Conservation (phyloP, 2,329 filamentous ascomycete genomes). For the Ceratocystis papillata region DNA sequence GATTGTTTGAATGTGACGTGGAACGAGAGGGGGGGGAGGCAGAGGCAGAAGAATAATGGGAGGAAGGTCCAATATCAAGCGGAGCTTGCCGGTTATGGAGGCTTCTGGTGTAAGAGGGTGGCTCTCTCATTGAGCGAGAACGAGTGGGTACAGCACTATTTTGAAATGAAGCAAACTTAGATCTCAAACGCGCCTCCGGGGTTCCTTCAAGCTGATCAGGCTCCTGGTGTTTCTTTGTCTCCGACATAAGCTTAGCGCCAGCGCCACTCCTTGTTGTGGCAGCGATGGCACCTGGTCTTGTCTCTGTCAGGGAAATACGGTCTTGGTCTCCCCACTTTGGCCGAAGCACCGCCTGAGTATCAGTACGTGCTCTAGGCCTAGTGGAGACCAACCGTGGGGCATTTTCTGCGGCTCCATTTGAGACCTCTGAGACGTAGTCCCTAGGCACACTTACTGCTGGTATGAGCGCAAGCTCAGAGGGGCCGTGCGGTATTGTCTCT, state of each 20-base stretch:
- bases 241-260: constrained; percentile 9
- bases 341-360: constrained; percentile 9
- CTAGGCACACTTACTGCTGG: not conserved
- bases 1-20: constrained; percentile 17
- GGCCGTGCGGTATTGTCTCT: constrained; percentile 23
- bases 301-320: not conserved
- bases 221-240: constrained; percentile 18
- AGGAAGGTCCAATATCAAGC: constrained; percentile 13
- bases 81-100: constrained; percentile 6
- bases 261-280: constrained; percentile 2
- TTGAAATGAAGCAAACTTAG: constrained; percentile 15
- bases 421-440: not conserved
- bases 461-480: constrained; percentile 11
- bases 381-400: not conserved
- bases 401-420: not conserved
- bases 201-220: constrained; percentile 23
- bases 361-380: constrained; percentile 6
- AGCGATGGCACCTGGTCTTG: constrained; percentile 12
- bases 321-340: constrained; percentile 5
- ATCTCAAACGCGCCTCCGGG: constrained; percentile 16
- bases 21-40: not conserved
- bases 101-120: constrained; percentile 15
- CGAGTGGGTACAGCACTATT: constrained; percentile 18
- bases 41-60: constrained; percentile 13
- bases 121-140: constrained; percentile 18